Percentiles rank a stretch among this genome's conserved stretches.
phyloP scores from a whole-genome alignment of 192 early-diverging fungal genomes.

The Entomortierella chlamydospora region DNA sequence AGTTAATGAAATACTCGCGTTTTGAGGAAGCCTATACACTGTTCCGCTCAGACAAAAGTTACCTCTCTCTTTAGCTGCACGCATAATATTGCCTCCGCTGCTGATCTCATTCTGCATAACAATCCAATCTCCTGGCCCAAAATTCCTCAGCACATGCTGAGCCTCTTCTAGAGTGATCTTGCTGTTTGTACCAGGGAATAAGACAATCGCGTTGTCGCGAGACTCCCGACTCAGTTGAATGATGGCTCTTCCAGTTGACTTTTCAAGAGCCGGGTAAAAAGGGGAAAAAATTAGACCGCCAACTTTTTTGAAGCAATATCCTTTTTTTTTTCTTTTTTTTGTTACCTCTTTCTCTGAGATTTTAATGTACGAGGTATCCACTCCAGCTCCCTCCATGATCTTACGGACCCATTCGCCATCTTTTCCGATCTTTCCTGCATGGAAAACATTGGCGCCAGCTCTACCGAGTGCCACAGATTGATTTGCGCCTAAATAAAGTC shows the following conservation, averaged over 20 bases:
- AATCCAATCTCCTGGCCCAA: slow-evolving; percentile 77
- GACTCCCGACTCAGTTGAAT: slow-evolving; percentile 80
- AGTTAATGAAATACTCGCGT: too few relatives aligned
- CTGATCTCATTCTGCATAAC: slow-evolving; percentile 92
- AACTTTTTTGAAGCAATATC: not conserved
- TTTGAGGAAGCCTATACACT: not conserved
- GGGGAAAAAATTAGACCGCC: not conserved
- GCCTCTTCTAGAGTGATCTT: slow-evolving; percentile 62
- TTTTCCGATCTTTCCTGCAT: slow-evolving; percentile 84
- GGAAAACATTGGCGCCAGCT: slow-evolving; percentile 75
- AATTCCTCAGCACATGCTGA: slow-evolving; percentile 60
- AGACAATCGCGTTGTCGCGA: slow-evolving; percentile 90
- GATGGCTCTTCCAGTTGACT: slow-evolving; percentile 85
- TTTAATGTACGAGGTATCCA: slow-evolving; percentile 71
- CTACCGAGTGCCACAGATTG: slow-evolving; percentile 87
- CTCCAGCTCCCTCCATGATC: slow-evolving; percentile 69
- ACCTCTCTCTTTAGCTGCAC: slow-evolving; percentile 64
- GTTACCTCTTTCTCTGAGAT: slow-evolving; percentile 63
- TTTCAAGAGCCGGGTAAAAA: slow-evolving; percentile 1
- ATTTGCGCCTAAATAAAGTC: slow-evolving; percentile 92
- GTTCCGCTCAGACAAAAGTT: too few relatives aligned
- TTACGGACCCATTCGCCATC: slow-evolving; percentile 86
- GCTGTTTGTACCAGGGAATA: slow-evolving; percentile 85
- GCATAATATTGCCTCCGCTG: slow-evolving; percentile 72
- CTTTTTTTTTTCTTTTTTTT: slow-evolving; percentile 14